Conservation (phyloP, 768 basidiomycete species). For the Paxillus rubicundulus region DNA sequence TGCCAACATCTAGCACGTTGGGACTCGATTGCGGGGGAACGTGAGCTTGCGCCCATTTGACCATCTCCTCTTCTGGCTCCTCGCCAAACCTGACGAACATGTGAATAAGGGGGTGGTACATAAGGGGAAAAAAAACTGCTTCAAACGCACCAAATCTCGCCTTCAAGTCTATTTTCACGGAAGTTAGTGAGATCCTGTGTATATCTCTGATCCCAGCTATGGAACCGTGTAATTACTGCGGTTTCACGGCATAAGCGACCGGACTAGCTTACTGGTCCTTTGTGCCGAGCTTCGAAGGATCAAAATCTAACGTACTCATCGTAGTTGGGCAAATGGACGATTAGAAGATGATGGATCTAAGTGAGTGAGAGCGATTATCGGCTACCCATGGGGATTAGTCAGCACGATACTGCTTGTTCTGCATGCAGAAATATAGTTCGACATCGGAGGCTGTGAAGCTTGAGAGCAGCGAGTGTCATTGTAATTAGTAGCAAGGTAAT, state of each 20-base stretch:
- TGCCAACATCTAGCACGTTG: slow-evolving; percentile 73
- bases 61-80: slow-evolving; percentile 76
- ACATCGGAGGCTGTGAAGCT: not conserved
- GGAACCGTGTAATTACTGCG: not conserved
- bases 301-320: slow-evolving; percentile 46
- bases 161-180: slow-evolving; percentile 76
- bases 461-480: slow-evolving; percentile 16
- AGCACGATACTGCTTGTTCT: not conserved
- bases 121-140: not conserved
- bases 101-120: not conserved
- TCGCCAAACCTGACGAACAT: slow-evolving; percentile 64
- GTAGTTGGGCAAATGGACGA: not conserved
- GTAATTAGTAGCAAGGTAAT: slow-evolving; percentile 14
- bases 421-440: not conserved
- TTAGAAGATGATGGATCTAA: not conserved
- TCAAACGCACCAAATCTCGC: slow-evolving; percentile 70
- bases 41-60: slow-evolving; percentile 62
- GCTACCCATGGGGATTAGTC: slow-evolving; percentile 12
- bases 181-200: slow-evolving; percentile 69
- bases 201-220: slow-evolving; percentile 80
- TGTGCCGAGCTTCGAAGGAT: slow-evolving; percentile 74
- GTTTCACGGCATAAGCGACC: not conserved
- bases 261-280: slow-evolving; percentile 65
- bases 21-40: slow-evolving; percentile 47
- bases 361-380: too few relatives aligned